phyloP scores from a whole-genome alignment of 768 basidiomycete genomes.

The Mycena rosella region DNA sequence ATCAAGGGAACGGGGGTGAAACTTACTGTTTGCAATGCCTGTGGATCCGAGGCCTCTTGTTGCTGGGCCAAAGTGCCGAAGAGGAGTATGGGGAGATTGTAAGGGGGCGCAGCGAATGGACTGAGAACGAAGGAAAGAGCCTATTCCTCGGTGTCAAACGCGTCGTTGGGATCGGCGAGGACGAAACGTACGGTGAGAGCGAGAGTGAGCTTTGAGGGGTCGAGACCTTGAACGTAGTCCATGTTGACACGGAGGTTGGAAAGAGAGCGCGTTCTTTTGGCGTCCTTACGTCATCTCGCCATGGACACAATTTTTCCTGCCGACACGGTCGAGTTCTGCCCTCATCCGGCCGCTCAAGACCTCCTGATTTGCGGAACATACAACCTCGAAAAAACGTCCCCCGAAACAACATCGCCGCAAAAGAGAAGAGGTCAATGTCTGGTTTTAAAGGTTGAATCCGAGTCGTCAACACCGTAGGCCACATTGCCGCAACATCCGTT shows the following conservation, averaged over 20 bases:
- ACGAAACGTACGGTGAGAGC: conserved; percentile 64
- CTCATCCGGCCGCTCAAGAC: conserved; percentile 66
- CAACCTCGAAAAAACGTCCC: conserved; percentile 66
- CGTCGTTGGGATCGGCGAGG: neutral
- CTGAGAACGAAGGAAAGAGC: conserved; percentile 70
- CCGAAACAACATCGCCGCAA: conserved; percentile 44
- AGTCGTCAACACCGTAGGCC: conserved; percentile 33
- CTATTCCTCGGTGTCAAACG: conserved; percentile 49
- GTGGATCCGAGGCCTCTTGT: conserved; percentile 75
- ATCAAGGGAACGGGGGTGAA: no score
- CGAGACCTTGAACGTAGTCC: conserved; percentile 80
- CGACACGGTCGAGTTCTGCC: conserved; percentile 94
- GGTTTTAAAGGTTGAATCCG: conserved; percentile 66
- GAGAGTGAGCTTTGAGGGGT: conserved; percentile 77
- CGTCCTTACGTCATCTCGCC: neutral
- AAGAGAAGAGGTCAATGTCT: conserved; percentile 79
- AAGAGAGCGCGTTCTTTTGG: neutral
- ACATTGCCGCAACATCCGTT: conserved; percentile 19
- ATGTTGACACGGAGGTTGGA: conserved; percentile 42
- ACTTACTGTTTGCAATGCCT: conserved; percentile 74
- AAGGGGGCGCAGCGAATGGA: conserved; percentile 70
- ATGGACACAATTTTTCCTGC: conserved; percentile 67
- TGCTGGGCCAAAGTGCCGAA: conserved; percentile 75
- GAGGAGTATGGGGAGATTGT: conserved; percentile 87
- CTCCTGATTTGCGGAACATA: conserved; percentile 95